A percentile compares a stretch with the other conserved stretches of the same genome.
Evolutionary conservation across 495 filamentous ascomycete species (phyloP).

Genomic region (Penicillium soppii): DNA sequence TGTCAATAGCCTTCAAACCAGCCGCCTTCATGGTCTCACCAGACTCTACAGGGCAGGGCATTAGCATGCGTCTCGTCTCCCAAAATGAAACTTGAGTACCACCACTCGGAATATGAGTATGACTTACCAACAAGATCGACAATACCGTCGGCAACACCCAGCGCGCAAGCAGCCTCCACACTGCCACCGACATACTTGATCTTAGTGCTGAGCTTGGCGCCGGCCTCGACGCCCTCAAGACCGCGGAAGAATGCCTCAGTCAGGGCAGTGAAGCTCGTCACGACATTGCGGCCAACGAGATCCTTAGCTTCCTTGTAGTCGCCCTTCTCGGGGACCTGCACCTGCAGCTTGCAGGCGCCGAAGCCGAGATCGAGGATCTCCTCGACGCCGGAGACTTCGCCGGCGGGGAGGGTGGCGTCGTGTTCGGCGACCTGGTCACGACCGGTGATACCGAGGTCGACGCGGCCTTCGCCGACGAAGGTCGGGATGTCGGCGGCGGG

Average conservation of each 20-base stretch:
- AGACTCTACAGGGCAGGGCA: conserved; percentile 62
- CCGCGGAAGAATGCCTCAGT: conserved; percentile 76
- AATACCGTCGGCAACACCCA: conserved; percentile 95
- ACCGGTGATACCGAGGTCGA: conserved; percentile 93
- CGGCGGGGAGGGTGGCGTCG: conserved; percentile 62
- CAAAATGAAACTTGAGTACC: not conserved
- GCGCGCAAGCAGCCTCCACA: conserved; percentile 92
- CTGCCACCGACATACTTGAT: conserved; percentile 93
- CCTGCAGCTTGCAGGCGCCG: conserved; percentile 87
- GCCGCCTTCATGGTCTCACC: conserved; percentile 98
- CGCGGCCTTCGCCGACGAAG: conserved; percentile 91
- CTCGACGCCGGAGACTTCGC: conserved; percentile 66
- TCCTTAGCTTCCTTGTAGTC: conserved; percentile 64
- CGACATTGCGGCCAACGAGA: conserved; percentile 89
- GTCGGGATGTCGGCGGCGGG: conserved; percentile 96
- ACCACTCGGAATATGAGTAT: not conserved
- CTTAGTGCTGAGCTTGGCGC: conserved; percentile 53
- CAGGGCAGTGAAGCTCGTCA: conserved; percentile 89
- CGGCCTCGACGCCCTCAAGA: conserved; percentile 56
- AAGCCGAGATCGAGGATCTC: conserved; percentile 88
- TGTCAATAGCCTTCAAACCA: conserved; percentile 94
- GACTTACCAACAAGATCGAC: conserved; percentile 88
- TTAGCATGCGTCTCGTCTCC: not conserved
- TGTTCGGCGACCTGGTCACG: conserved; percentile 90
- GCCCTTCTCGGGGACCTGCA: conserved; percentile 91